Evolutionary conservation across 176 grass and related monocot species (phyloP).

Genomic region (Triticum dicoccoides): DNA sequence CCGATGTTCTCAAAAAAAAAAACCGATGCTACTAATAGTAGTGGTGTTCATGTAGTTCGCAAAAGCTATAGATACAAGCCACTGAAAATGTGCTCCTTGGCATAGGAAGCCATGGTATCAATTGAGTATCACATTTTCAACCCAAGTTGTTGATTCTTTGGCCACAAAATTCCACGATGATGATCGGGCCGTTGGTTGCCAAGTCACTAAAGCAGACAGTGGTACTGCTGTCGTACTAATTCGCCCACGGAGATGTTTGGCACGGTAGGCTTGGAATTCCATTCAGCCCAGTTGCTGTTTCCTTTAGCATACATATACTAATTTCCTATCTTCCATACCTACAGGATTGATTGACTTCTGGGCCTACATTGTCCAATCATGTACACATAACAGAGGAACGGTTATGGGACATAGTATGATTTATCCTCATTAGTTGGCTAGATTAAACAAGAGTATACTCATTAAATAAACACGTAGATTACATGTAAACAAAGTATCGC

Average conservation of each 20-base stretch:
- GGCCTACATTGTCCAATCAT: neutral
- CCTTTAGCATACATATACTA: neutral
- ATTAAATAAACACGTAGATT: neutral
- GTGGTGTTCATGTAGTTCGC: neutral
- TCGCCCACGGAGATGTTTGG: conserved; percentile 14
- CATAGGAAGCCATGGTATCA: neutral
- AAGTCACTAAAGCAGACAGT: conserved; percentile 20
- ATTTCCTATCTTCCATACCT: neutral
- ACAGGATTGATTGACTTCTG: neutral
- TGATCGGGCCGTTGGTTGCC: neutral
- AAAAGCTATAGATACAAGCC: neutral
- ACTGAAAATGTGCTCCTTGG: neutral
- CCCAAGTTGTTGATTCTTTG: neutral
- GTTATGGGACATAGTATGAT: neutral
- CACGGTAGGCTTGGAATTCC: conserved; percentile 34
- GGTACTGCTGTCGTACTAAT: neutral
- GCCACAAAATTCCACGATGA: neutral
- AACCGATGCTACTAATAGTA: too few relatives aligned
- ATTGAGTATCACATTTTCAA: neutral
- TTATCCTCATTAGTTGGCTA: neutral
- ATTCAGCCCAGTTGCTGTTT: neutral
- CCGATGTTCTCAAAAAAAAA: too few relatives aligned
- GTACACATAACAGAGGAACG: too few relatives aligned
- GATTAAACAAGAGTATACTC: neutral
- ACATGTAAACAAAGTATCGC: neutral